Percentiles rank a stretch among this genome's conserved stretches.
Conservation (phyloP, 768 basidiomycete species). For the Lepiota venenata region DNA sequence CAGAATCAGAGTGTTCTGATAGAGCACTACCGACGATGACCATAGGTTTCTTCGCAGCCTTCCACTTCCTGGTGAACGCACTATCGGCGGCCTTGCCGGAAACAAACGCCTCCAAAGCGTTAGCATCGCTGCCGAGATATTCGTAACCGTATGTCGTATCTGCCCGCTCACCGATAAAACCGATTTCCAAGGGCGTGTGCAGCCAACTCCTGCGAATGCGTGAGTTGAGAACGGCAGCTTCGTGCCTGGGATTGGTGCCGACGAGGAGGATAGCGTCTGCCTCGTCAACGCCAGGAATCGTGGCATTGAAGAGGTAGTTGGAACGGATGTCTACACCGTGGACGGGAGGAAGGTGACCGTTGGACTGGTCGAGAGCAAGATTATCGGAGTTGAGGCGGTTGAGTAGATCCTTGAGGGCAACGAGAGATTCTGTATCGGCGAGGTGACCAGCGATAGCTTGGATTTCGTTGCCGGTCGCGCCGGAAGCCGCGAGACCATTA, state of each 20-base stretch:
- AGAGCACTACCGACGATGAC: conserved; percentile 92
- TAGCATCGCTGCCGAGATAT: conserved; percentile 75
- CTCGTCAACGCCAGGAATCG: conserved; percentile 84
- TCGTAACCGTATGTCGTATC: conserved; percentile 95
- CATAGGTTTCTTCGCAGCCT: conserved; percentile 84
- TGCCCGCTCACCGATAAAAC: conserved; percentile 84
- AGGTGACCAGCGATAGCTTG: conserved; percentile 92
- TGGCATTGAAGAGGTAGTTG: conserved; percentile 95
- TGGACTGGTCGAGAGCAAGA: conserved; percentile 71
- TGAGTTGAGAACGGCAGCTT: conserved; percentile 95
- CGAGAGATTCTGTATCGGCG: conserved; percentile 91
- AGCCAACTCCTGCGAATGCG: conserved; percentile 96
- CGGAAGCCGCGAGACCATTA: conserved; percentile 73
- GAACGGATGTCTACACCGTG: conserved; percentile 89
- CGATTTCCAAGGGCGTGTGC: conserved; percentile 82
- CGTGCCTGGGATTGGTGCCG: conserved; percentile 96
- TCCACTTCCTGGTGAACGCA: conserved; percentile 82
- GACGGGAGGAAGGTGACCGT: conserved; percentile 64
- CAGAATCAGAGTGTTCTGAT: conserved; percentile 81
- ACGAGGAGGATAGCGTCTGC: conserved; percentile 93
- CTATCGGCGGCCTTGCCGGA: conserved; percentile 54
- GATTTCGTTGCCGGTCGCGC: conserved; percentile 89
- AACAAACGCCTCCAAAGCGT: conserved; percentile 74
- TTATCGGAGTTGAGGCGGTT: conserved; percentile 97
- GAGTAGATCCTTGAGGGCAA: conserved; percentile 89